Evolutionary conservation across 2,329 filamentous ascomycete species (phyloP).

Genomic region (Chaetomium sp.): DNA sequence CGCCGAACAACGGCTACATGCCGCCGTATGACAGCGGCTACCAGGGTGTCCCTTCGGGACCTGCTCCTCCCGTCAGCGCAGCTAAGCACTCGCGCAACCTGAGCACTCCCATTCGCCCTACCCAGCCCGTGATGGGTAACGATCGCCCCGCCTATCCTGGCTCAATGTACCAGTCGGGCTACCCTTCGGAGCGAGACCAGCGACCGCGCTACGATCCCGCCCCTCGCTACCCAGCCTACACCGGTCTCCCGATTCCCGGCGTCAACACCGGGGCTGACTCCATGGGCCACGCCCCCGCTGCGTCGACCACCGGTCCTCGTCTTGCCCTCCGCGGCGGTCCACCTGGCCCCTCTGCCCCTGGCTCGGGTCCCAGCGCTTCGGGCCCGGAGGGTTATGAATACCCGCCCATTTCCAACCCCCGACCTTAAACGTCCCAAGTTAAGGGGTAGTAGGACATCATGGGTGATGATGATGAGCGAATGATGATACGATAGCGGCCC

Average conservation of each 20-base stretch:
- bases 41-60: not conserved
- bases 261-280: not conserved
- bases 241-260: not conserved
- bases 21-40: not conserved
- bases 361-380: too few relatives aligned
- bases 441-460: too few relatives aligned
- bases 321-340: not conserved
- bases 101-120: slow-evolving; percentile 6
- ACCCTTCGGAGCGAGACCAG: not conserved
- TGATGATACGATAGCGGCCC: too few relatives aligned
- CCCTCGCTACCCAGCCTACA: not conserved
- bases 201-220: not conserved
- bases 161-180: not conserved
- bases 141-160: not conserved
- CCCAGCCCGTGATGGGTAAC: not conserved
- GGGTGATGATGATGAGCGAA: too few relatives aligned
- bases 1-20: not conserved
- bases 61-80: slow-evolving; percentile 1
- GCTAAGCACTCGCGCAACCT: slow-evolving; percentile 18
- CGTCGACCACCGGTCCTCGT: not conserved
- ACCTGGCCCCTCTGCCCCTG: not conserved
- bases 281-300: not conserved
- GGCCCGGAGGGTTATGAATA: not conserved
- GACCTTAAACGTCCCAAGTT: not conserved
- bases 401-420: not conserved